Evolutionary conservation across 331 rosid species (phyloP).

Genomic region (Malus hybrid): DNA sequence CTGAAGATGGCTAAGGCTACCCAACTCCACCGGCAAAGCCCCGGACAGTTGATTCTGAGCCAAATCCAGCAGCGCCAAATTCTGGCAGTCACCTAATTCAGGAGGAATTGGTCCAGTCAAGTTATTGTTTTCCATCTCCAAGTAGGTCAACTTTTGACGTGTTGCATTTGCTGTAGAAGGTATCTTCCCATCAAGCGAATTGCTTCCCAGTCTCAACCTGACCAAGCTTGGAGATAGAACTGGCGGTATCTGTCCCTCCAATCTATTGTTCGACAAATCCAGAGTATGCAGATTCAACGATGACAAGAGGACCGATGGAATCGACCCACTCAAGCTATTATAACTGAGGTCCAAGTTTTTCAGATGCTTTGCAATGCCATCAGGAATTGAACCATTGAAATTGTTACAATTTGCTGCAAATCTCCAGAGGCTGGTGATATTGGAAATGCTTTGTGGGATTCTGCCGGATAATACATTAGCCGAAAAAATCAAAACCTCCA

Average conservation of each 20-base stretch:
- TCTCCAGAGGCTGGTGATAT: constrained; percentile 33
- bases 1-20: constrained; percentile 43
- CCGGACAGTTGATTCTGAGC: constrained; percentile 48
- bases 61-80: constrained; percentile 56
- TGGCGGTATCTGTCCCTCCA: constrained; percentile 45
- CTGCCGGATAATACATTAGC: constrained; percentile 40
- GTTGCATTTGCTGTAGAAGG: constrained; percentile 11
- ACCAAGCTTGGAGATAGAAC: constrained; percentile 31
- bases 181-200: constrained; percentile 33
- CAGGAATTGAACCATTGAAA: constrained; percentile 39
- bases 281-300: constrained; percentile 23
- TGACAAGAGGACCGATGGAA: constrained; percentile 54
- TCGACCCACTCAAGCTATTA: constrained; percentile 25
- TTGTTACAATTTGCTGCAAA: constrained; percentile 61
- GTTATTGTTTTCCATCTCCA: constrained; percentile 57
- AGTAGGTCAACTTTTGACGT: constrained; percentile 25
- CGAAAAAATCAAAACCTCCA: constrained; percentile 65
- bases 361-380: constrained; percentile 41
- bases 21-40: constrained; percentile 40
- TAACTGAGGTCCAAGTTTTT: not conserved
- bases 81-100: constrained; percentile 37
- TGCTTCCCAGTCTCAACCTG: constrained; percentile 67
- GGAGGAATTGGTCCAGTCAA: constrained; percentile 43
- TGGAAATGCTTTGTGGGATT: constrained; percentile 37
- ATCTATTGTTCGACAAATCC: constrained; percentile 47